phyloP scores from a whole-genome alignment of 345 rosid species.

The Lepidium africanum region DNA sequence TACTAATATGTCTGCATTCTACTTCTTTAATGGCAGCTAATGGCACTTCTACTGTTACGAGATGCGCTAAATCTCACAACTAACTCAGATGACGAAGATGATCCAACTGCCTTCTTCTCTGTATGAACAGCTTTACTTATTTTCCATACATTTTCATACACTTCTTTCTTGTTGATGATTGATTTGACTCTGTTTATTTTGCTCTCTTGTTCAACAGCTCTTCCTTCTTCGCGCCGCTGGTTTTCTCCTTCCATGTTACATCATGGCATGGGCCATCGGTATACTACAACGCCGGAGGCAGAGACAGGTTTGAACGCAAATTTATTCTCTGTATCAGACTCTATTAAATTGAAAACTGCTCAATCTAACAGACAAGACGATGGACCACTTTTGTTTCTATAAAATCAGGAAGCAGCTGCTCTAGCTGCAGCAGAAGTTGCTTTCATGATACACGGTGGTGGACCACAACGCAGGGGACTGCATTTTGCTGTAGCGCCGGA shows the following conservation, averaged over 20 bases:
- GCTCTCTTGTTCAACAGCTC: conserved; percentile 44
- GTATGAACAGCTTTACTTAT: conserved; percentile 38
- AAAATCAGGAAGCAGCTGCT: conserved; percentile 82
- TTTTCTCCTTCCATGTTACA: conserved; percentile 94
- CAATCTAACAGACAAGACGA: not conserved
- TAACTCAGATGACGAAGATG: conserved; percentile 72
- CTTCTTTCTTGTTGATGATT: not conserved
- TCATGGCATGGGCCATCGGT: conserved; percentile 99
- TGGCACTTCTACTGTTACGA: conserved; percentile 90
- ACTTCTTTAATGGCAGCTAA: conserved; percentile 41
- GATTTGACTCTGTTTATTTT: not conserved
- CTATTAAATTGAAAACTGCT: not conserved
- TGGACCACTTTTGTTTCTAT: not conserved
- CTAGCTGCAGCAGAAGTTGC: conserved; percentile 87
- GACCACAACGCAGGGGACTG: conserved; percentile 50
- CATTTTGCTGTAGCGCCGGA: conserved; percentile 68
- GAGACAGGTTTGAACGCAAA: conserved; percentile 54
- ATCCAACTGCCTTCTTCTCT: conserved; percentile 80
- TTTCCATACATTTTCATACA: not conserved
- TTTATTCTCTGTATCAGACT: not conserved
- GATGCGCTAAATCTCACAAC: conserved; percentile 74
- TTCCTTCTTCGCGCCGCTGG: conserved; percentile 91
- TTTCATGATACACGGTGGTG: conserved; percentile 70
- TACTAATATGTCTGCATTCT: not conserved
- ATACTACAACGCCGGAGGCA: conserved; percentile 89